These are phyloP conservation scores for Aethionema arabicum DNA, from an alignment of 345 rosid species.

Conservation along the genomic window DNA sequence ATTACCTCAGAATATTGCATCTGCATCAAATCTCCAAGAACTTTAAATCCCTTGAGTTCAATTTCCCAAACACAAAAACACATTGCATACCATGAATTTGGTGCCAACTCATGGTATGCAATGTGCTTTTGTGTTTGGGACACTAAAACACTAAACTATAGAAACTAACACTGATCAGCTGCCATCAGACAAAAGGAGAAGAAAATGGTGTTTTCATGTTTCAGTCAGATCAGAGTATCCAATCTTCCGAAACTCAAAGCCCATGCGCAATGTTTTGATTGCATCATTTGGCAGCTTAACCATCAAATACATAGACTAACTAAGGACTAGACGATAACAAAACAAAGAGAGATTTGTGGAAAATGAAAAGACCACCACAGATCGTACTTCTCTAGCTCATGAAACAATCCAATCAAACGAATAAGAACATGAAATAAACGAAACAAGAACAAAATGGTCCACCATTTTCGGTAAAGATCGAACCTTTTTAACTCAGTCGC, in stretches of 20 bases:
- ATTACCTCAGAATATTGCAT: too few species aligned
- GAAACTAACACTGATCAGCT: too few species aligned
- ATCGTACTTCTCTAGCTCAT: not conserved
- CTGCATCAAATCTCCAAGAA: too few species aligned
- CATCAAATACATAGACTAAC: constrained; percentile 3
- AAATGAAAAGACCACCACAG: not conserved
- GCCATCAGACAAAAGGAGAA: too few species aligned
- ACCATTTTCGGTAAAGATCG: not conserved
- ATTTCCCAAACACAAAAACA: too few species aligned
- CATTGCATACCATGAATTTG: too few species aligned
- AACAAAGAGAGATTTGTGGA: not conserved
- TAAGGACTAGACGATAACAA: not conserved
- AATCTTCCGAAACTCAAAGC: constrained; percentile 34
- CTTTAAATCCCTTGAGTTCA: too few species aligned
- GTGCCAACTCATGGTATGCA: too few species aligned
- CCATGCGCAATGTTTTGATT: constrained; percentile 36
- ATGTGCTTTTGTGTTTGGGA: too few species aligned
- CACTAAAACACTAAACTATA: too few species aligned
- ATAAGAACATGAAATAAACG: too few species aligned
- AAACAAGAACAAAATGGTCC: not conserved
- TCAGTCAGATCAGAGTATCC: not conserved
- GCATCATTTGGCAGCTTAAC: constrained; percentile 35
- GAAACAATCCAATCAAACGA: not conserved
- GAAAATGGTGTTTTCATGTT: too few species aligned
- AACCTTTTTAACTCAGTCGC: constrained; percentile 18